Evolutionary conservation across 129 eudicot species (phyloP).

Genomic region (Smallanthus sonchifolius): DNA sequence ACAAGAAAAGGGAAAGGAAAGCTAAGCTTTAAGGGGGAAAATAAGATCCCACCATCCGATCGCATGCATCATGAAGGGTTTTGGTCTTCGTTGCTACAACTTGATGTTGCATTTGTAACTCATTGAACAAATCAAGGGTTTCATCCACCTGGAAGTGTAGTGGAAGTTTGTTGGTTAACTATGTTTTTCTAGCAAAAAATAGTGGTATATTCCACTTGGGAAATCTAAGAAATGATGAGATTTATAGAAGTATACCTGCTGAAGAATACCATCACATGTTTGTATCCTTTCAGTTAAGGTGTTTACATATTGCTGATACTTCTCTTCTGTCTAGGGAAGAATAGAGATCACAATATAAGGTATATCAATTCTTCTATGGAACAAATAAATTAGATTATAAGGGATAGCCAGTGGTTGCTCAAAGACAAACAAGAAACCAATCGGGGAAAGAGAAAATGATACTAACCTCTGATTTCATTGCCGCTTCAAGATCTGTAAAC

Average conservation of each 20-base stretch:
- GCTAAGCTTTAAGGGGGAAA: constrained; percentile 12
- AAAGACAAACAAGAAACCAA: constrained; percentile 14
- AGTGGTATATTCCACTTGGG: constrained; percentile 1
- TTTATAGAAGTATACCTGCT: constrained; percentile 44
- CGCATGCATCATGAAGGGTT: constrained; percentile 98
- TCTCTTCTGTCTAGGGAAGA: constrained; percentile 89
- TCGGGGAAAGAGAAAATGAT: neutral
- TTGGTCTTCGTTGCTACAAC: constrained; percentile 94
- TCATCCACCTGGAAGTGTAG: constrained; percentile 75
- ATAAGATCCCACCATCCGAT: constrained; percentile 61
- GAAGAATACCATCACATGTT: constrained; percentile 85
- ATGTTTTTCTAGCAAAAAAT: neutral
- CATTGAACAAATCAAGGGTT: constrained; percentile 91
- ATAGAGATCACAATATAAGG: constrained; percentile 11
- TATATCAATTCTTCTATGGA: too few relatives aligned
- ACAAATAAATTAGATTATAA: too few relatives aligned
- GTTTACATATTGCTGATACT: constrained; percentile 87
- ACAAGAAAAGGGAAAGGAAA: neutral
- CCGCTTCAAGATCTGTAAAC: constrained; percentile 98
- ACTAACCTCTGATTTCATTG: constrained; percentile 98
- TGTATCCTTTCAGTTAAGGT: constrained; percentile 84
- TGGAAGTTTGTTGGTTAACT: constrained; percentile 16
- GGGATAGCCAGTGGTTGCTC: neutral
- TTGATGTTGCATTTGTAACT: constrained; percentile 91
- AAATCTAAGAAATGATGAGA: neutral